Base-by-base conservation (phyloP, 495 filamentous ascomycete genomes). In the Aspergillus panamensis region DNA sequence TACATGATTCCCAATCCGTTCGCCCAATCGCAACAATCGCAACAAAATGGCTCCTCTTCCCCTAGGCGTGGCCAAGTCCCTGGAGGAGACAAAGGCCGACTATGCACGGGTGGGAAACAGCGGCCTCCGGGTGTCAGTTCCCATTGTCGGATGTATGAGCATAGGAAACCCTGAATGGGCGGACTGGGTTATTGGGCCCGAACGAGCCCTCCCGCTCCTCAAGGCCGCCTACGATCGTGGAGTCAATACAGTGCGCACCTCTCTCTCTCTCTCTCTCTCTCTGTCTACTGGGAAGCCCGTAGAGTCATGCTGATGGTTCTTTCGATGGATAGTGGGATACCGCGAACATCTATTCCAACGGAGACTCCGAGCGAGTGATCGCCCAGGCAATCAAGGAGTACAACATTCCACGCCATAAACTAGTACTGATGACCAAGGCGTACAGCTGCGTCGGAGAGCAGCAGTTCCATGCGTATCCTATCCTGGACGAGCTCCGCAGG, bases 401-500 rank as follows among this genome's bases (percentile, higher is more conserved):
- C 47, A 16, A 49, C 21, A 9, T 49, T n/a, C 47, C 47, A 13
- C 47, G 47, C 12, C 31, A 51, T n/a, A 51, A 51, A 32, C 17
- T 51, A 6, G 31, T 51, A 0, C n/a, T 51, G 12, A 51, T 51
- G 48, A 51, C 48, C 48, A 51, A 51, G 48, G 48, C 48, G 29
- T 51, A 17, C 10, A 51, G 48, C 48, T 51, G 48, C 29, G 30
- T 51, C 7, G 48, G 48, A 13, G 47, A 51, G 14, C 12, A 51
- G 17, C 29, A 51, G 48, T 51, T 51, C 48, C 48, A 51, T 32
- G 29, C 48, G 1, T 51, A 51, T 17, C 29, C 30, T 10, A 51
- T 51, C 25, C 48, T 51, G 6, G 48, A 37, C 19, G 12, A 51
- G 14, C 31, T 51, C 4, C 21, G 48, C 1, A 2, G 4, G 17